phyloP scores from a whole-genome alignment of 192 early-diverging fungal species.

The Mycoemilia scoparia region DNA sequence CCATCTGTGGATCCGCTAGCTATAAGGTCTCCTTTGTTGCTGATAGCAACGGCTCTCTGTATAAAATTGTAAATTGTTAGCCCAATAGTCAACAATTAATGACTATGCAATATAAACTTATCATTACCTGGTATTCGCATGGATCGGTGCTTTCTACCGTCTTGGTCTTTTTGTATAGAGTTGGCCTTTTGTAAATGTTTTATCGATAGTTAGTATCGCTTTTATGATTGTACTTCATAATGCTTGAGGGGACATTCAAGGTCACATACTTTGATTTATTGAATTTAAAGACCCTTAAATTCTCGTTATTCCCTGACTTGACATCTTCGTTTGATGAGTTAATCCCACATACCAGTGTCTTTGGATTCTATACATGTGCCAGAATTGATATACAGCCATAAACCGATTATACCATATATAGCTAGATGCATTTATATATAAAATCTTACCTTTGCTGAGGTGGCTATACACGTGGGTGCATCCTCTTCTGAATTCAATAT shows the following conservation, averaged over 20 bases:
- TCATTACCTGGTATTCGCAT: slow-evolving; percentile 26
- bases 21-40: too few species aligned
- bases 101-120: too few species aligned
- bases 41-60: too few species aligned
- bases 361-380: slow-evolving; percentile 27
- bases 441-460: slow-evolving; percentile 52
- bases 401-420: neutral
- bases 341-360: slow-evolving; percentile 43
- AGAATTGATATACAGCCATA: neutral
- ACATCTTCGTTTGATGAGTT: slow-evolving; percentile 47
- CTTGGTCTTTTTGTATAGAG: slow-evolving; percentile 7
- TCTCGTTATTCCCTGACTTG: slow-evolving; percentile 49
- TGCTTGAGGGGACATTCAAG: too few species aligned
- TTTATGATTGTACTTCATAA: too few species aligned
- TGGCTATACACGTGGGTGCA: slow-evolving; percentile 61
- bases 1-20: slow-evolving; percentile 24
- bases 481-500: slow-evolving; percentile 47
- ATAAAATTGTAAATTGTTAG: too few species aligned
- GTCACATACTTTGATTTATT: too few species aligned
- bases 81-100: too few species aligned
- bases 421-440: neutral
- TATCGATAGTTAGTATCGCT: too few species aligned
- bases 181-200: too few species aligned
- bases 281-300: slow-evolving; percentile 57
- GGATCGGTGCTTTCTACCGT: slow-evolving; percentile 17